Evolutionary conservation across 495 filamentous ascomycete species (phyloP), one percentile per base, ranked within the genome.

Genomic region (Hyaloscypha hepaticicola): DNA sequence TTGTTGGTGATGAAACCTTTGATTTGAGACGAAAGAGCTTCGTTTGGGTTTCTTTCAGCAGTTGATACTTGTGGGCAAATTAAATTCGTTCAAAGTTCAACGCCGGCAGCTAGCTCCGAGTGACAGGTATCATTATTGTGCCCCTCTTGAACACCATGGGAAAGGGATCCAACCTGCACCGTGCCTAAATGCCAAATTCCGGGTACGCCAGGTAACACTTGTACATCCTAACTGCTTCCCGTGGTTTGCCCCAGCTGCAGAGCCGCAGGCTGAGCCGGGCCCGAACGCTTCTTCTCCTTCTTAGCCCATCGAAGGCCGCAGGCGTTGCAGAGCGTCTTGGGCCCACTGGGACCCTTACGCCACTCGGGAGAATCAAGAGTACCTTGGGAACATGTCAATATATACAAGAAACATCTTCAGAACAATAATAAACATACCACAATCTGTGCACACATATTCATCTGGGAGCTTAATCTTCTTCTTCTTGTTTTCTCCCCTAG

Each of bases 261-360:
- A 19, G 50, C 57, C 8, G 34, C 57, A 19, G 49, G n/a, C 11
- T 24, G 45, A 14, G 55, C 4, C 12, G 69, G 55, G 11, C 49
- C 58, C 22, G 64, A 31, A 28, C 66, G 79, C 72, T 88, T 91
- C 76, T 91, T 91, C 66, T 91, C 88, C 69, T 87, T 90, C 72
- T 92, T 92, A 1, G 89, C 88, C 89, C 89, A 91, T 16, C 89
- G 85, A 77, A 93, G 83, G 64, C 95, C 95, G 77, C 95, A 99
- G 25, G 95, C 95, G 80, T 99, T 99, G 77, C 95, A 99, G 51
- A 99, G 78, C 2, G 94, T 97, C 77, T 99, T 98, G 3, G 95
- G 95, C 7, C 95, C 95, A 60, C 84, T 88, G 0, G 95, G 95
- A 0, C 95, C 95, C 72, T 97, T 98, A 62, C 95, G 83, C 95